Conservation (phyloP, 805 yeast genomes). For the Komagataella pastoris region DNA sequence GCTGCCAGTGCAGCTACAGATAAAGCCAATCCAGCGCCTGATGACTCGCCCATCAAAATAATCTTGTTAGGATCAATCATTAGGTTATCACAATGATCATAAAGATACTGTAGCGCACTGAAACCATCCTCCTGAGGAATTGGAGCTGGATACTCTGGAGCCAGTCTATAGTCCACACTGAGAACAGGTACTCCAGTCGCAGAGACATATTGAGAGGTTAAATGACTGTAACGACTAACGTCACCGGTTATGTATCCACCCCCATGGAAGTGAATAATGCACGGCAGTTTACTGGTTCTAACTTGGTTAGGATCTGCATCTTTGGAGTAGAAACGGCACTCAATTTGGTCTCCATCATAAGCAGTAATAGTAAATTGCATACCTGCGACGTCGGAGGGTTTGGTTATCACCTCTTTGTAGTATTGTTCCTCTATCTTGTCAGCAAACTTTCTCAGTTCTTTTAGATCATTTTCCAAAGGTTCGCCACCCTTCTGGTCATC, state of each 20-base stretch:
- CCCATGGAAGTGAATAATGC: background rate
- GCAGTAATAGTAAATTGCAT: background rate
- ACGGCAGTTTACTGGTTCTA: background rate
- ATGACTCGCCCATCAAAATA: background rate
- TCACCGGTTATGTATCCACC: background rate
- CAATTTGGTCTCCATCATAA: background rate
- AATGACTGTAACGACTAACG: background rate
- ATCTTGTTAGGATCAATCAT: background rate
- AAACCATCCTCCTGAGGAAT: background rate
- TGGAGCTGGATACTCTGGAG: background rate
- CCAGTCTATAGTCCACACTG: conserved; percentile 1
- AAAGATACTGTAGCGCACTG: background rate
- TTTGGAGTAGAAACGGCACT: background rate
- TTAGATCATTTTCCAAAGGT: background rate
- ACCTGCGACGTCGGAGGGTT: background rate
- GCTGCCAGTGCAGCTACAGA: background rate
- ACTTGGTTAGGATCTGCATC: background rate
- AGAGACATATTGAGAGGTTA: background rate
- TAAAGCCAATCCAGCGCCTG: background rate
- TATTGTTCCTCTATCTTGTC: background rate
- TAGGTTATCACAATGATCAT: background rate
- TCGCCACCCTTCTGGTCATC: background rate
- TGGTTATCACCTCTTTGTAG: background rate
- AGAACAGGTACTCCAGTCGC: background rate
- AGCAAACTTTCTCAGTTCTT: background rate